phyloP scores from a whole-genome alignment of 768 basidiomycete species.

The Tulasnella sp. region DNA sequence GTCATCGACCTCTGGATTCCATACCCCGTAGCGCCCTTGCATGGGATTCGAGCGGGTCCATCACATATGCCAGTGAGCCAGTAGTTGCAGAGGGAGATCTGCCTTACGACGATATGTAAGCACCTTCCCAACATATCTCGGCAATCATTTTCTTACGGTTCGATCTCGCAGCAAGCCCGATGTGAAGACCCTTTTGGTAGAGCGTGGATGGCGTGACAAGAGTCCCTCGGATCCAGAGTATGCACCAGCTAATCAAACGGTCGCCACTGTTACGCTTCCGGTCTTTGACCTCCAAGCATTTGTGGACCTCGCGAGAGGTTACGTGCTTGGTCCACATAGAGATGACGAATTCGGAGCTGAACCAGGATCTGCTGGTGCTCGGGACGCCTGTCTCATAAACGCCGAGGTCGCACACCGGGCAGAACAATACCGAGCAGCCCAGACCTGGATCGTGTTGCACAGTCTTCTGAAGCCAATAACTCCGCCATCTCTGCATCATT shows the following conservation, averaged over 20 bases:
- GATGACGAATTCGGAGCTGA: conserved; percentile 49
- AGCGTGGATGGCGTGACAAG: conserved; percentile 33
- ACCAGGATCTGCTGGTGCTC: conserved; percentile 24
- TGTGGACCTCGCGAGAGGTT: conserved; percentile 49
- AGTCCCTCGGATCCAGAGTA: conserved; percentile 46
- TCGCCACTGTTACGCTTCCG: conserved; percentile 38
- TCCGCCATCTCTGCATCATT: neutral
- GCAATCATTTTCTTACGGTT: neutral
- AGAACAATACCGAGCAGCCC: conserved; percentile 44
- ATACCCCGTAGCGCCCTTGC: conserved; percentile 50
- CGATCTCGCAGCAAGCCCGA: conserved; percentile 3
- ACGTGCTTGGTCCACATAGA: conserved; percentile 35
- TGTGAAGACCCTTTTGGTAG: neutral
- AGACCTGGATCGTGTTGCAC: conserved; percentile 55
- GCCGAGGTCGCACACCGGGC: conserved; percentile 47
- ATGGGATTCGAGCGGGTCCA: conserved; percentile 53
- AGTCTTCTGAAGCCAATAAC: neutral
- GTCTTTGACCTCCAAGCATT: conserved; percentile 40
- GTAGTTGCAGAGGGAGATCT: conserved; percentile 41
- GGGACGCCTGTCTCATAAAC: neutral
- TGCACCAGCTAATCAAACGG: conserved; percentile 41
- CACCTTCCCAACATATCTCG: conserved; percentile 2
- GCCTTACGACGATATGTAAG: conserved; percentile 74
- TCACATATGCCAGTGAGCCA: conserved; percentile 57
- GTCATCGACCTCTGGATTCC: conserved; percentile 52